phyloP scores from a whole-genome alignment of 495 filamentous ascomycete genomes.

The Xylaria scruposa region DNA sequence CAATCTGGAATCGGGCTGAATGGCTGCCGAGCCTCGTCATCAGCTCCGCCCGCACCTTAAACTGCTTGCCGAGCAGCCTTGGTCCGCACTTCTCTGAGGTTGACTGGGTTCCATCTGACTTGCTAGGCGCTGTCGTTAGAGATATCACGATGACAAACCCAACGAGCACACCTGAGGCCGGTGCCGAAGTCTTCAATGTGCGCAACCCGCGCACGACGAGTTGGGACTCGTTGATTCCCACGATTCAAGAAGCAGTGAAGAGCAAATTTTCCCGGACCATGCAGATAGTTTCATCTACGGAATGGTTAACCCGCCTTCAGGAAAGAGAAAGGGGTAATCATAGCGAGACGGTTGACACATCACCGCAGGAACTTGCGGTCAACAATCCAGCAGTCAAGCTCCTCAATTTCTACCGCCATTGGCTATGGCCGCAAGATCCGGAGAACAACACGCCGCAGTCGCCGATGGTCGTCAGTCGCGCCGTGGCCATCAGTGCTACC shows the following conservation, averaged over 20 bases:
- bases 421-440: no score
- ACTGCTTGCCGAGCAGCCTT: conserved; percentile 45
- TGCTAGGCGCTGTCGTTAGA: conserved; percentile 37
- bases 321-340: no score
- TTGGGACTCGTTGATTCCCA: conserved; percentile 3
- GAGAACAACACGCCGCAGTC: no score
- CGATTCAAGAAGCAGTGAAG: not conserved
- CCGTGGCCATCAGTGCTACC: no score
- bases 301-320: no score
- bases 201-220: conserved; percentile 6
- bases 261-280: no score
- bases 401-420: no score
- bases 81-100: conserved; percentile 46
- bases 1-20: conserved; percentile 60
- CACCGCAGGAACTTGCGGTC: no score
- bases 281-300: no score
- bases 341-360: no score
- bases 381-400: no score
- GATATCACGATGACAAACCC: conserved; percentile 40
- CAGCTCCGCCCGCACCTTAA: conserved; percentile 43
- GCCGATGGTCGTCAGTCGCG: no score
- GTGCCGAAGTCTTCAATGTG: conserved; percentile 24
- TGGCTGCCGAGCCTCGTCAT: conserved; percentile 61
- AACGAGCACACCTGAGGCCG: not conserved
- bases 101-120: conserved; percentile 60